Conservation (phyloP, 345 rosid genomes). For the Firmiana major region DNA sequence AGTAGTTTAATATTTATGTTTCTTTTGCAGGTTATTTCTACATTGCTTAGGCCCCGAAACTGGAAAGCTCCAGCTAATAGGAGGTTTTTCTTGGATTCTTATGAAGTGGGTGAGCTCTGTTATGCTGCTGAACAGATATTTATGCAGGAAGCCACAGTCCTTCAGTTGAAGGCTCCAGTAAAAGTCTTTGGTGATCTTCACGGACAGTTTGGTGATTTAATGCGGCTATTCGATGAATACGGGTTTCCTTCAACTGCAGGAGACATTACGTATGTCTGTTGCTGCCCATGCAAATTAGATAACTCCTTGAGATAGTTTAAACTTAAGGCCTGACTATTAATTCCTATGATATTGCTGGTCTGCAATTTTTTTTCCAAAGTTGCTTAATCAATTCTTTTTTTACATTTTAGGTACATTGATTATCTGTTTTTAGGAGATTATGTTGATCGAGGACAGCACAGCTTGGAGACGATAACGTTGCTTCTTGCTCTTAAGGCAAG, state of each 20-base stretch:
- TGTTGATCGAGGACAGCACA: constrained; percentile 97
- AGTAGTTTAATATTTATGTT: constrained; percentile 13
- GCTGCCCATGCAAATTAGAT: background rate
- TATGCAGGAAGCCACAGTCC: constrained; percentile 95
- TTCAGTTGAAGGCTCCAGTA: constrained; percentile 90
- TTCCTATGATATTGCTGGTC: background rate
- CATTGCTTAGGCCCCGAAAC: constrained; percentile 89
- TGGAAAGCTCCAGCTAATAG: constrained; percentile 95
- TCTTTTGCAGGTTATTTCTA: constrained; percentile 73
- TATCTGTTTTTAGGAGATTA: constrained; percentile 97
- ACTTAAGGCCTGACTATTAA: constrained; percentile 4
- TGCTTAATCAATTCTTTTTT: constrained; percentile 19
- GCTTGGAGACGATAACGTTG: constrained; percentile 93
- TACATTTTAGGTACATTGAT: constrained; percentile 74
- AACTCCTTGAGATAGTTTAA: background rate
- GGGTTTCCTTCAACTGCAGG: constrained; percentile 99
- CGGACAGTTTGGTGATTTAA: constrained; percentile 96
- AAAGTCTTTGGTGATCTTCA: constrained; percentile 98
- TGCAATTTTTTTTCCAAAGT: background rate
- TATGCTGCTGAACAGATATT: constrained; percentile 97
- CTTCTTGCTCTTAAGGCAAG: constrained; percentile 97
- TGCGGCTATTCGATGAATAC: constrained; percentile 95
- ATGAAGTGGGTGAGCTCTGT: constrained; percentile 98
- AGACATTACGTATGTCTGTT: constrained; percentile 83
- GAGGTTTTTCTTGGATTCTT: constrained; percentile 93